A percentile compares a stretch with the other conserved stretches of the same genome.
Conservation (phyloP, 768 basidiomycete species). For the Mycena alexandri region DNA sequence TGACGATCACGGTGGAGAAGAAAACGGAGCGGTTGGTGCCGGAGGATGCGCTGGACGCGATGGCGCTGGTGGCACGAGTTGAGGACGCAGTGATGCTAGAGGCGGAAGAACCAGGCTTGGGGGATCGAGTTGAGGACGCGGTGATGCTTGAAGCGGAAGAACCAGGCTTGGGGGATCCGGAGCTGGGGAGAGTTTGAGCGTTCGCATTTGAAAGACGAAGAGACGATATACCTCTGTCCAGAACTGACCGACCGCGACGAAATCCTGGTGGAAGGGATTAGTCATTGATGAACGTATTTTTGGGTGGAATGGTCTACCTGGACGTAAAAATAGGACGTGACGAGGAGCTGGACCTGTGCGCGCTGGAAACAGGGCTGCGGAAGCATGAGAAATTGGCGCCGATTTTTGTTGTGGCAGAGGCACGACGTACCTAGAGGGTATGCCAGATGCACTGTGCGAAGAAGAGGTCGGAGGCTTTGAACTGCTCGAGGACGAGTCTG, state of each 20-base stretch:
- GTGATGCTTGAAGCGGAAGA: not conserved
- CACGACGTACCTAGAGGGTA: not conserved
- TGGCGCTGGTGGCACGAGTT: not conserved
- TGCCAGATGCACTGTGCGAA: not conserved
- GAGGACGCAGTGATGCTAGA: not conserved
- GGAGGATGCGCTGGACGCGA: not conserved
- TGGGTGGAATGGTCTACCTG: too few relatives aligned
- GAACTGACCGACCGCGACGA: too few relatives aligned
- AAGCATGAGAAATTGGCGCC: too few relatives aligned
- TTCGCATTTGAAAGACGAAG: too few relatives aligned
- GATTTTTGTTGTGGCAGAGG: not conserved
- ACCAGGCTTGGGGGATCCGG: not conserved
- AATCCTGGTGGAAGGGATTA: too few relatives aligned
- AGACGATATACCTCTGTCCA: too few relatives aligned
- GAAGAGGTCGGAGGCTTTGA: not conserved
- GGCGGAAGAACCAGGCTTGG: not conserved
- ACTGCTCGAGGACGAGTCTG: not conserved
- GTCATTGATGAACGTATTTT: too few relatives aligned
- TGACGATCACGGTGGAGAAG: slow-evolving; percentile 1
- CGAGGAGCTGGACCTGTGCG: not conserved
- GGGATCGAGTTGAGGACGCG: not conserved
- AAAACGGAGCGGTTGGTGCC: not conserved
- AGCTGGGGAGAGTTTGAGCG: too few relatives aligned
- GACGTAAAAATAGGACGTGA: not conserved
- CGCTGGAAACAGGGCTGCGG: too few relatives aligned